Evolutionary conservation across 2,329 filamentous ascomycete species (phyloP), one percentile per base, ranked within the genome.

Genomic region (Stromatinia cepivora): DNA sequence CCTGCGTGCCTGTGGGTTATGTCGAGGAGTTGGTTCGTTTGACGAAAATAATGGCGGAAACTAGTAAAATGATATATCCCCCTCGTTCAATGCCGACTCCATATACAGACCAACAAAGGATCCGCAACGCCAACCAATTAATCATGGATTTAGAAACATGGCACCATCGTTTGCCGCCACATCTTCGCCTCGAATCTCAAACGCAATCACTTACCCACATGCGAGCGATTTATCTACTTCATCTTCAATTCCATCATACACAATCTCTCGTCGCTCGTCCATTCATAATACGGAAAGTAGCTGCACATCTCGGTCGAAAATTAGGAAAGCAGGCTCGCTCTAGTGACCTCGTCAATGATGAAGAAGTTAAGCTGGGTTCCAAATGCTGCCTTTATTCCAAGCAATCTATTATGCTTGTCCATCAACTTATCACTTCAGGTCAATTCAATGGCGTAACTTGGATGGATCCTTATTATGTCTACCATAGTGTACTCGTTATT

Each of bases 401-500:
- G 17, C 72, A 77, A 61, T 69, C 71, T 9, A 69, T 73, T 4
- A 52, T 71, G 4, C 71, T 77, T 7, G 64, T 75, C 13, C 72
- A 76, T 42, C 69, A 77, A 62, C 72, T 78, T 2, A 63, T 76
- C 17, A 58, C 69, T 9, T 73, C 46, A 2, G 71, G 71, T 0
- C 72, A 73, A 53, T 76, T 78, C 39, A 75, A 78, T 46, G 76
- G 76, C 10, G 68, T 74, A 9, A 72, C 74, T 2, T 78, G 76
- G 75, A 25, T 77, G 5, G 76, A 78, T 66, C 73, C 71, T 17
- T 78, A 77, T 65, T 78, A 75, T 50, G 71, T 78, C 54, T 78
- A 77, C 61, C 76, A 77, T 36, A 73, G 72, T 0, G 73, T 77
- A 4, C 72, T 77, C 42, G 74, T 77, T 31, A 74, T 78, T 36